Evolutionary conservation across 148 eudicot genomes (phyloP).

Genomic region (Camellia japonica): DNA sequence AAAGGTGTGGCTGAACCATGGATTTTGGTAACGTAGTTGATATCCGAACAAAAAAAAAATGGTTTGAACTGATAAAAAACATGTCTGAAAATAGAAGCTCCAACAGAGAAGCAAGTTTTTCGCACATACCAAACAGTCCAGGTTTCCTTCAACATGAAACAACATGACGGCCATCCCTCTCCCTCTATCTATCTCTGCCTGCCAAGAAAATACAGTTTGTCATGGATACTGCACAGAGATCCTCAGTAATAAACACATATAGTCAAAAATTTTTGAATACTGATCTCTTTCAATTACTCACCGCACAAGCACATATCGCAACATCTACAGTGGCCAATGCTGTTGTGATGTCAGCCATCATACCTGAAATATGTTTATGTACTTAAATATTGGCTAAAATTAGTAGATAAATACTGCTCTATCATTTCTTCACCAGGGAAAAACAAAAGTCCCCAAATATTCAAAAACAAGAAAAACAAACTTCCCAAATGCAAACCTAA

Average conservation of each 20-base stretch:
- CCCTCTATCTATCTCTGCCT: conserved; percentile 81
- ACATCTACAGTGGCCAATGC: conserved; percentile 62
- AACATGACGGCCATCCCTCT: conserved; percentile 78
- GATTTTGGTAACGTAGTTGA: too few species aligned
- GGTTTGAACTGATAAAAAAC: too few species aligned
- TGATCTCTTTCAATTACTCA: conserved; percentile 35
- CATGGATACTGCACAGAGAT: neutral
- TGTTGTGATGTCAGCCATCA: conserved; percentile 73
- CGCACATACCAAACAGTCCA: conserved; percentile 62
- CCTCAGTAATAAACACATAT: neutral
- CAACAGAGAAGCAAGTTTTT: neutral
- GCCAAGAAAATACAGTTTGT: conserved; percentile 13
- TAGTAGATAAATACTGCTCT: neutral
- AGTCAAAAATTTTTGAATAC: neutral
- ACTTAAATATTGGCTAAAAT: neutral
- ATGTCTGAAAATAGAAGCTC: too few species aligned
- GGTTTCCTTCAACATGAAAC: conserved; percentile 78
- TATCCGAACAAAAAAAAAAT: too few species aligned
- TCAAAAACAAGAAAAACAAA: conserved; percentile 4
- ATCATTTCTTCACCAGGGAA: too few species aligned
- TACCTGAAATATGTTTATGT: conserved; percentile 40
- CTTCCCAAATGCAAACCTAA: neutral
- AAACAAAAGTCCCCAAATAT: neutral
- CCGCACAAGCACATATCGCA: conserved; percentile 84
- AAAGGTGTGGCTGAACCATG: too few species aligned